Evolutionary conservation across 2,329 filamentous ascomycete species (phyloP).

Genomic region (Mycosphaerelloides madeirae): DNA sequence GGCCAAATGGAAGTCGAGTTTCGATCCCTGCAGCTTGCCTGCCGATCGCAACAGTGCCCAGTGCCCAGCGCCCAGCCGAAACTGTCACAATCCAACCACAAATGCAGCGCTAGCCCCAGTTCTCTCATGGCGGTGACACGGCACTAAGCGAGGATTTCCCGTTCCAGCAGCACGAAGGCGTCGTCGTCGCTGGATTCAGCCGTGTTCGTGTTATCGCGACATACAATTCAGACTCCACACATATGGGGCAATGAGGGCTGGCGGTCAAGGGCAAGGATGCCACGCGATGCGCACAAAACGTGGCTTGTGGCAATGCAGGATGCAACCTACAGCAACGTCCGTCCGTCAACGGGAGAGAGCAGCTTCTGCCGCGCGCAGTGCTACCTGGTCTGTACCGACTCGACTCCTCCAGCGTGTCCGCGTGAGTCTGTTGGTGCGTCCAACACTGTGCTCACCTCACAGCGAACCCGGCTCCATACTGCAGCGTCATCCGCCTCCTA

Average conservation of each 20-base stretch:
- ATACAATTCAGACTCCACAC: no score
- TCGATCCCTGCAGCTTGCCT: no score
- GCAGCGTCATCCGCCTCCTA: no score
- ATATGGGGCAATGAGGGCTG: no score
- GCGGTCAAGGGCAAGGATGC: slow-evolving; percentile 10
- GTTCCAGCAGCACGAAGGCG: slow-evolving; percentile 3
- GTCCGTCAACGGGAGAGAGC: slow-evolving; percentile 7
- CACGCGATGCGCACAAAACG: slow-evolving; percentile 14
- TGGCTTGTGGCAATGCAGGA: slow-evolving; percentile 14
- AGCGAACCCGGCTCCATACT: no score
- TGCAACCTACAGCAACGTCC: slow-evolving; percentile 1
- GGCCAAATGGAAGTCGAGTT: no score
- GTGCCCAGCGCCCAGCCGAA: no score
- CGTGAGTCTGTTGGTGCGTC: slow-evolving; percentile 10
- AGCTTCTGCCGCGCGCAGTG: slow-evolving; percentile 7
- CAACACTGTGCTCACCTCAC: neutral
- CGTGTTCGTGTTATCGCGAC: no score
- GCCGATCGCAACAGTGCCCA: slow-evolving; percentile 1
- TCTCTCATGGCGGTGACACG: neutral
- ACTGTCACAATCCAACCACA: slow-evolving; percentile 6
- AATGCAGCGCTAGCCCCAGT: no score
- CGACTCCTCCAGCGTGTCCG: slow-evolving; percentile 4
- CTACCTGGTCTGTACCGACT: neutral
- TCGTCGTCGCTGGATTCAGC: no score
- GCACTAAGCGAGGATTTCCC: neutral